Conservation (phyloP, 2,329 filamentous ascomycete genomes). For the Incumbomyces lentus region DNA sequence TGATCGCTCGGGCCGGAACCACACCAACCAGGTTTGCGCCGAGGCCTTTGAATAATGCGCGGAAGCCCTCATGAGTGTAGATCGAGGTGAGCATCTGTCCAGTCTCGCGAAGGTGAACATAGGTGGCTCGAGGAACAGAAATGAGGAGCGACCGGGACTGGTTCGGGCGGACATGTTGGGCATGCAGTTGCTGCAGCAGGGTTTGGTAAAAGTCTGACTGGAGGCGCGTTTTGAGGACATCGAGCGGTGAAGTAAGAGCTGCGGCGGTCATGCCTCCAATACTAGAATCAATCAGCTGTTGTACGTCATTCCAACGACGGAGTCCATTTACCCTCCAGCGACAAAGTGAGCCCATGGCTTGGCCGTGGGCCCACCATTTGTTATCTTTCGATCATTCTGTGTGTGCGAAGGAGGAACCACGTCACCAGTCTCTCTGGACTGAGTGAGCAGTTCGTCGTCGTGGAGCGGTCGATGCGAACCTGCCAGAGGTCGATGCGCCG, state of each 20-base stretch:
- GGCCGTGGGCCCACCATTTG: slow-evolving; percentile 32
- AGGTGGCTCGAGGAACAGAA: slow-evolving; percentile 53
- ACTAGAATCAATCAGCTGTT: slow-evolving; percentile 36
- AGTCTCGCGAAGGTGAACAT: slow-evolving; percentile 73
- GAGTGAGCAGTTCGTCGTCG: slow-evolving; percentile 14
- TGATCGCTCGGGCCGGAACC: slow-evolving; percentile 80
- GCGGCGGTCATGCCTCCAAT: slow-evolving; percentile 84
- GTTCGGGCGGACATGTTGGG: slow-evolving; percentile 42
- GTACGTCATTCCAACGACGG: slow-evolving; percentile 8
- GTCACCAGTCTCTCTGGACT: slow-evolving; percentile 31
- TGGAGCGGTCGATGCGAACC: slow-evolving; percentile 11
- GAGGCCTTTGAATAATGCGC: slow-evolving; percentile 85
- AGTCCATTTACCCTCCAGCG: slow-evolving; percentile 64
- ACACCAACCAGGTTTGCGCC: slow-evolving; percentile 85
- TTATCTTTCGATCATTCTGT: slow-evolving; percentile 17
- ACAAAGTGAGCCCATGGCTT: slow-evolving; percentile 90
- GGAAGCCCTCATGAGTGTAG: slow-evolving; percentile 68
- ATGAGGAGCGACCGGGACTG: slow-evolving; percentile 44
- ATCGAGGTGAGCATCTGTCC: slow-evolving; percentile 75
- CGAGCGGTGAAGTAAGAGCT: slow-evolving; percentile 84
- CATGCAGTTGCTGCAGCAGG: slow-evolving; percentile 60
- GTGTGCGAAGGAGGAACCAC: slow-evolving; percentile 23
- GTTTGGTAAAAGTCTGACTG: slow-evolving; percentile 92
- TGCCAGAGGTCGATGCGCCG: slow-evolving; percentile 16
- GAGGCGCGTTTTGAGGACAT: slow-evolving; percentile 84